Conservation (phyloP, 2,329 filamentous ascomycete species). For the Dryadomyces sulphureus region DNA sequence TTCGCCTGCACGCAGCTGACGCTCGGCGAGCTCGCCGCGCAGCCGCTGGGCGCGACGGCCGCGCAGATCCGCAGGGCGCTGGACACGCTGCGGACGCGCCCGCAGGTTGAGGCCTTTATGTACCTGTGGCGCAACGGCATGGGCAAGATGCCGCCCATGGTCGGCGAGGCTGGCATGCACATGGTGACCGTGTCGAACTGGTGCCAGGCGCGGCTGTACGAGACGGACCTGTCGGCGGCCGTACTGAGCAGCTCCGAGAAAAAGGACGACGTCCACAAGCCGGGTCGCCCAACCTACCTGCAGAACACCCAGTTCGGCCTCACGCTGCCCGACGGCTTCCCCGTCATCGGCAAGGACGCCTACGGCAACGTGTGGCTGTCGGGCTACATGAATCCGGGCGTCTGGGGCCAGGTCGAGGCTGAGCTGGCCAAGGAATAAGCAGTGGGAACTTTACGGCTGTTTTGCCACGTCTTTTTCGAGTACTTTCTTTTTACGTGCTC, state of each 20-base stretch:
- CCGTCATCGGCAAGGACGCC: conserved; percentile 16
- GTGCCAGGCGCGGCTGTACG: conserved; percentile 5
- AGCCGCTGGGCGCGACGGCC: conserved; percentile 17
- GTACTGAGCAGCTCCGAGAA: background rate
- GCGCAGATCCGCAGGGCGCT: conserved; percentile 16
- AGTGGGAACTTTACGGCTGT: too few species aligned
- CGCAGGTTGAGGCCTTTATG: conserved; percentile 21
- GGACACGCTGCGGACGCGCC: conserved; percentile 16
- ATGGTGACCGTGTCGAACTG: conserved; percentile 13
- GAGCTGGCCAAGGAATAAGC: background rate
- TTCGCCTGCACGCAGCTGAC: conserved; percentile 13
- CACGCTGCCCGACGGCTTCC: conserved; percentile 14
- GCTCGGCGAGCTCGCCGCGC: conserved; percentile 13
- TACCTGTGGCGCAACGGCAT: conserved; percentile 13
- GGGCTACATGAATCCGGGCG: conserved; percentile 13
- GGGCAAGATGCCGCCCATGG: conserved; percentile 14
- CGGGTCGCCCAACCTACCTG: conserved; percentile 13
- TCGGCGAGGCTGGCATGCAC: conserved; percentile 18
- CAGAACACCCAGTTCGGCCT: conserved; percentile 14
- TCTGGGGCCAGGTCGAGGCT: conserved; percentile 13
- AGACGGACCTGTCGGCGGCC: conserved; percentile 16
- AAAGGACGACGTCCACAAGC: background rate
- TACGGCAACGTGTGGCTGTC: conserved; percentile 17
- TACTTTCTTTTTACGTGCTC: too few species aligned
- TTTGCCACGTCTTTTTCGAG: too few species aligned